Base-by-base conservation (phyloP, 1,139 yeast genomes). In the Scheffersomyces illinoinensis region DNA sequence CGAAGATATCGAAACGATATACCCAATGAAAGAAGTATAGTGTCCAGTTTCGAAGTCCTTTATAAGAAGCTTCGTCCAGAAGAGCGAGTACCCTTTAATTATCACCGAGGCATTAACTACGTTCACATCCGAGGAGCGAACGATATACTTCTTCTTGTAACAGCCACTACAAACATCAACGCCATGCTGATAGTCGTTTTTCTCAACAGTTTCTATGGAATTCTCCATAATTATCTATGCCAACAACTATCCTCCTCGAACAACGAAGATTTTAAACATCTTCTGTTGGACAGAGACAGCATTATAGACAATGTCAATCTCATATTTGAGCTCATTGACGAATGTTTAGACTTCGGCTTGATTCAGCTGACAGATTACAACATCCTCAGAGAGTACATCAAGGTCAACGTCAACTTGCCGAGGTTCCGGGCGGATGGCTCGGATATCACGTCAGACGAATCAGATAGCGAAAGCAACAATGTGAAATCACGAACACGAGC, bases 311-410 rank as follows among this genome's bases (percentile, higher is more conserved):
- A 80, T 61, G 69, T 75, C 54, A 75, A 74, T 56, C 68, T 81
- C 52, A 72, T 81, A 12, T 77, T 76, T 57, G 85, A 81, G 62
- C 66, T 81, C 4, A 63, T 81, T 24, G 85, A 81, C 58, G 85
- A 81, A 61, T 79, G 84, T 63, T 72, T 81, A 72, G 85, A 81
- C 61, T 74, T 76, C 58, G 85, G 85, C 7, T 66, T 80, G 5
- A 66, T 78, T 17, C 85, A 81, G 61, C 70, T 75, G 57, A 78
- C 84, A 0, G 84, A 81, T 63, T 79, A 74, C 64, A 80, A 78
- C 59, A 75, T 81, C 46, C 68, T 81, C 50, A 78, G 77, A 59
- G 85, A 81, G 59, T 81, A 77, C 64, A 80, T 81, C 57, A 81
- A 80, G 63, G 74, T 78, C 54, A 76, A 74, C 57, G 75, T 77